A percentile compares a stretch with the other conserved stretches of the same genome.
phyloP scores from a whole-genome alignment of 345 rosid genomes.

The Salix brachista region DNA sequence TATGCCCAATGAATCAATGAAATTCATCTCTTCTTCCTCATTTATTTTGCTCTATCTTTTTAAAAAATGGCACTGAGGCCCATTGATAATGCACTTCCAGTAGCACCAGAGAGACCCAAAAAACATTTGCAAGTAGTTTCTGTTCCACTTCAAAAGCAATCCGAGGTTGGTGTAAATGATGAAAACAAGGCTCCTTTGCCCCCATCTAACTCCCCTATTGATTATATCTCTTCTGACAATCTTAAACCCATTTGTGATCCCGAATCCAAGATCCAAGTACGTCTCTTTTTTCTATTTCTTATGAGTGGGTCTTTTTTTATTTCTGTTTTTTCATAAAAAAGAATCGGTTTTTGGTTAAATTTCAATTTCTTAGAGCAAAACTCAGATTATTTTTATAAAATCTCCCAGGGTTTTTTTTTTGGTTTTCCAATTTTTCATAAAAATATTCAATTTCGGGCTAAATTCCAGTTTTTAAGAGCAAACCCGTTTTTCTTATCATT shows the following conservation, averaged over 20 bases:
- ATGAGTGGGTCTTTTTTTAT: not conserved
- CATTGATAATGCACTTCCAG: slow-evolving; percentile 74
- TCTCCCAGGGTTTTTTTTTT: not conserved
- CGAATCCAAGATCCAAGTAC: slow-evolving; percentile 44
- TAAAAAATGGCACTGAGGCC: slow-evolving; percentile 71
- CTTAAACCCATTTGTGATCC: slow-evolving; percentile 54
- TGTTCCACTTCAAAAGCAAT: slow-evolving; percentile 27
- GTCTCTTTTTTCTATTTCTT: not conserved
- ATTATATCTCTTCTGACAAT: slow-evolving; percentile 62
- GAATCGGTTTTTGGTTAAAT: not conserved
- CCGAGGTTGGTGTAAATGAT: slow-evolving; percentile 37
- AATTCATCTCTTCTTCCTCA: not conserved
- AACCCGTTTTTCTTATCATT: not conserved
- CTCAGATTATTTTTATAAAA: not conserved
- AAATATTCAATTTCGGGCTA: not conserved
- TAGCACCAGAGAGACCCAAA: slow-evolving; percentile 53
- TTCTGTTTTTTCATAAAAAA: not conserved
- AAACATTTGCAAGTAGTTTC: slow-evolving; percentile 50
- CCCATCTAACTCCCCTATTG: slow-evolving; percentile 35
- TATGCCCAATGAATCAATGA: not conserved
- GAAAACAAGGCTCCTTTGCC: slow-evolving; percentile 55
- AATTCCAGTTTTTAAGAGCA: not conserved
- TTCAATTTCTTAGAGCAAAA: not conserved
- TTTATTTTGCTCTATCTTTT: not conserved
- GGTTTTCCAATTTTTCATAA: not conserved